Conservation (phyloP, 306 rosid species). For the Castanea crenata region DNA sequence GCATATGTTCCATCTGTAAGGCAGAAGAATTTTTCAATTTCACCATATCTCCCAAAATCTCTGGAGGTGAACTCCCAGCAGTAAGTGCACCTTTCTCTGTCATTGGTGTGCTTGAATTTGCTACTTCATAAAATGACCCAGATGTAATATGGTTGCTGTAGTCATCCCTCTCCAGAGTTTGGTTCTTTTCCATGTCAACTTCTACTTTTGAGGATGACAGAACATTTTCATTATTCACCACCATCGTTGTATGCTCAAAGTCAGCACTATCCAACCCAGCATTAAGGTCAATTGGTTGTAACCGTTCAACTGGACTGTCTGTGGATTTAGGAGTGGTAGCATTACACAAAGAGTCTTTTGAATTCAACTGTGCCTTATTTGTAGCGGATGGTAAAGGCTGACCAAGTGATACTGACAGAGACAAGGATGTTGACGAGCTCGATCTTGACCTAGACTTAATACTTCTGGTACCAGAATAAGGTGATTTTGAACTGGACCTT, state of each 20-base stretch:
- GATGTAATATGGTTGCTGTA: constrained; percentile 8
- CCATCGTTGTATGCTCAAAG: constrained; percentile 16
- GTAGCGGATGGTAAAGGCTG: constrained; percentile 25
- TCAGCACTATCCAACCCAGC: constrained; percentile 22
- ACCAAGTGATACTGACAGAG: constrained; percentile 40
- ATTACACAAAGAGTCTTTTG: constrained; percentile 25
- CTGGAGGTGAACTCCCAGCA: constrained; percentile 32
- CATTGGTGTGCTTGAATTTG: constrained; percentile 21
- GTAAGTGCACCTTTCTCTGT: background rate
- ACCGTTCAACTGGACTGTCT: constrained; percentile 23
- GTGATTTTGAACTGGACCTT: constrained; percentile 40
- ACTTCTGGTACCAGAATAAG: constrained; percentile 22
- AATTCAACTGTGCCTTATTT: constrained; percentile 28
- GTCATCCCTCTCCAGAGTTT: constrained; percentile 24
- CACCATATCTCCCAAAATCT: constrained; percentile 15
- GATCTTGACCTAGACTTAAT: constrained; percentile 39
- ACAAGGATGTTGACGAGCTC: constrained; percentile 36
- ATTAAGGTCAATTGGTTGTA: constrained; percentile 20
- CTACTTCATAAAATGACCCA: constrained; percentile 16
- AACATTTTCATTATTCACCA: constrained; percentile 28
- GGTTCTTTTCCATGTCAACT: constrained; percentile 27
- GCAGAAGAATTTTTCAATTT: constrained; percentile 23
- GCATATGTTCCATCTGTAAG: constrained; percentile 20
- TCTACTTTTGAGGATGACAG: constrained; percentile 15
- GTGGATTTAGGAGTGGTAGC: constrained; percentile 26